Conservation (phyloP, 352 stramenopile species). For the Globisporangium rhizosaccharum region DNA sequence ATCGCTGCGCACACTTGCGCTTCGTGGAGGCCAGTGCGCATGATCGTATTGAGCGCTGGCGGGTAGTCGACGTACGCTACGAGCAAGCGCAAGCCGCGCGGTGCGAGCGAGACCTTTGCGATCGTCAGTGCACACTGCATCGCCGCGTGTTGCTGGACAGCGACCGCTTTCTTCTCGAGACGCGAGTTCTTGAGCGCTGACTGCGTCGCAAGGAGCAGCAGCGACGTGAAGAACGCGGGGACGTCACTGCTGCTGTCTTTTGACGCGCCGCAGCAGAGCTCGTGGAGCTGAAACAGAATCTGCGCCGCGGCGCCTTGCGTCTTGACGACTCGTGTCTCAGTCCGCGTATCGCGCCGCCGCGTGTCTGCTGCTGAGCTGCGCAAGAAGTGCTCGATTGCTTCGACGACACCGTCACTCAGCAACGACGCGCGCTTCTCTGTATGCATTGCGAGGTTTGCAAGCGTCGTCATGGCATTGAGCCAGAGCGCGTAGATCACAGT, state of each 20-base stretch:
- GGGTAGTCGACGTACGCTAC: slow-evolving; percentile 45
- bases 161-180: slow-evolving; percentile 32
- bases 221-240: slow-evolving; percentile 47
- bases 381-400: slow-evolving; percentile 62
- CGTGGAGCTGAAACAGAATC: slow-evolving; percentile 60
- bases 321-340: slow-evolving; percentile 43
- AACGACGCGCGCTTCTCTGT: slow-evolving; percentile 28
- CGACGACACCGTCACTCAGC: slow-evolving; percentile 54
- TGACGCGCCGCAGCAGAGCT: slow-evolving; percentile 28
- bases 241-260: slow-evolving; percentile 21
- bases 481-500: slow-evolving; percentile 51
- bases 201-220: slow-evolving; percentile 57
- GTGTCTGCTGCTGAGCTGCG: slow-evolving; percentile 30
- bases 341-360: slow-evolving; percentile 28
- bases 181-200: slow-evolving; percentile 51
- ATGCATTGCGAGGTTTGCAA: slow-evolving; percentile 56
- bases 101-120: slow-evolving; percentile 42
- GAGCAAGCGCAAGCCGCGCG: slow-evolving; percentile 41
- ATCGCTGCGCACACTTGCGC: slow-evolving; percentile 81
- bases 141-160: slow-evolving; percentile 49
- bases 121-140: slow-evolving; percentile 62
- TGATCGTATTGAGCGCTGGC: slow-evolving; percentile 72
- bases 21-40: slow-evolving; percentile 79
- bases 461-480: slow-evolving; percentile 39
- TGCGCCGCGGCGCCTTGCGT: slow-evolving; percentile 46